Conservation (phyloP, 148 eudicot genomes). For the Tetragonia tetragonoides region DNA sequence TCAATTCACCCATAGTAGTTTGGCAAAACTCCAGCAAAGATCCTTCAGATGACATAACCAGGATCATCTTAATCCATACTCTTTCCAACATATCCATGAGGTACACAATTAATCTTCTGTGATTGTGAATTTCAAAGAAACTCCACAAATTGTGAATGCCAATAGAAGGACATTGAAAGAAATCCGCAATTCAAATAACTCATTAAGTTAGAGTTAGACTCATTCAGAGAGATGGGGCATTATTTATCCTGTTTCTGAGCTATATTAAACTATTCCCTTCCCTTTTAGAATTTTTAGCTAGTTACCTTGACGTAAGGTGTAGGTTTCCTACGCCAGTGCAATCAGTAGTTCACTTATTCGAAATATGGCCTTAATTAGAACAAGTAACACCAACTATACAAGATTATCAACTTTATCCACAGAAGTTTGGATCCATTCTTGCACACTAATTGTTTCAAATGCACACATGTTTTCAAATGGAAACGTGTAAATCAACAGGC, state of each 20-base stretch:
- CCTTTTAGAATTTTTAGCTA: background rate
- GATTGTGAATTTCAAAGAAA: background rate
- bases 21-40: no score
- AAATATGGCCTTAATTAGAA: no score
- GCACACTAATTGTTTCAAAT: no score
- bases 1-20: no score
- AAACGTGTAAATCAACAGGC: background rate
- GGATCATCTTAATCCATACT: background rate
- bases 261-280: background rate
- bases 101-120: background rate
- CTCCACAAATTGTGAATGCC: background rate
- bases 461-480: no score
- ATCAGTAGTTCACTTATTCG: no score
- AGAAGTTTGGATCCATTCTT: no score
- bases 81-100: background rate
- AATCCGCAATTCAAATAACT: background rate
- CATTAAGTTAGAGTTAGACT: background rate
- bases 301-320: background rate
- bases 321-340: no score
- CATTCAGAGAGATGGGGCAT: background rate
- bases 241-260: background rate
- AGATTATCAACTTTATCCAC: no score
- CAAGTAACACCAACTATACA: no score
- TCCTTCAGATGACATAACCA: no score
- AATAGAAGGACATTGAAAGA: background rate